Evolutionary conservation across 2,329 filamentous ascomycete species (phyloP).

Genomic region (Helotiales sp.): DNA sequence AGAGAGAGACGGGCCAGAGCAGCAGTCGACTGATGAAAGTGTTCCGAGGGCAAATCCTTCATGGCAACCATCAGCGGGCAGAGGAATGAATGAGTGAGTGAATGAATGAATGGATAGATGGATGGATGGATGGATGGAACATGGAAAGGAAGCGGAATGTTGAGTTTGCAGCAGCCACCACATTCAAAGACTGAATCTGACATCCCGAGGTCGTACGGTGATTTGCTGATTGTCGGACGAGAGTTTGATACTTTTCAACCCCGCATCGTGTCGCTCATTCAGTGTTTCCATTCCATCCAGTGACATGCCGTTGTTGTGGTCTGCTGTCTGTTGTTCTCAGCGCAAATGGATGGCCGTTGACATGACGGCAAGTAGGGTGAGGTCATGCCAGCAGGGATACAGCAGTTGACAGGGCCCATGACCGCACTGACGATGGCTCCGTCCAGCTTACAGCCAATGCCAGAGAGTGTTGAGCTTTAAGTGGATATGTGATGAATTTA

Average conservation of each 20-base stretch:
- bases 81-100: neutral
- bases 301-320: neutral
- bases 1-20: neutral
- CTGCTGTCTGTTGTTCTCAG: conserved; percentile 1
- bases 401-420: neutral
- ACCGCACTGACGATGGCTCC: neutral
- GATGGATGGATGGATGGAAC: no score
- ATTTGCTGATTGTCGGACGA: neutral
- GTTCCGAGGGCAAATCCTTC: neutral
- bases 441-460: neutral
- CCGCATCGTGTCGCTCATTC: conserved; percentile 2
- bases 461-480: neutral
- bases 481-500: neutral
- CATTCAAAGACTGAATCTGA: neutral
- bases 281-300: neutral
- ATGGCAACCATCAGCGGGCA: neutral
- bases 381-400: conserved; percentile 20
- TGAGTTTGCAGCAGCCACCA: neutral
- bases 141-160: neutral
- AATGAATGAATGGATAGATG: no score
- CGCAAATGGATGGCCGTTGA: neutral
- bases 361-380: conserved; percentile 15
- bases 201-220: neutral
- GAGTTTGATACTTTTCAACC: conserved; percentile 8
- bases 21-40: neutral